Base-by-base conservation (phyloP, 371 early-diverging fungal species). In the Circinella umbellata region DNA sequence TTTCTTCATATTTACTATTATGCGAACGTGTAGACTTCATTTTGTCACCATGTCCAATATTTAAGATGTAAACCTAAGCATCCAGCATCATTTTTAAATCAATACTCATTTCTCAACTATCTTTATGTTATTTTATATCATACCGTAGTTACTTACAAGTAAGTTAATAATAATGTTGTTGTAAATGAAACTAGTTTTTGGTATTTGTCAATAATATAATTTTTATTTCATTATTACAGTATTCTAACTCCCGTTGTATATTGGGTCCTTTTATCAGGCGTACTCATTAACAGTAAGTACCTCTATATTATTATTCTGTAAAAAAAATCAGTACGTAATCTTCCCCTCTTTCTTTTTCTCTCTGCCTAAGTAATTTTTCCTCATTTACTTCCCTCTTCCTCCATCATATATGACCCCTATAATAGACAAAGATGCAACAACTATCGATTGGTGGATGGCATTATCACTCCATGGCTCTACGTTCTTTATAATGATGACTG, bases 181-280 rank as follows among this genome's bases (percentile, higher is more conserved):
- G 47, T 15, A 15, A 9, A 47, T 47, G 2, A 27, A 27, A 2
- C 27, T 27, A 27, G 27, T 27, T 27, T 1, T 27, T 27, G 27
- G 27, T 27, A 27, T 27, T 27, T 27, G 27, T 27, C 27, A 27
- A 27, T 27, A 27, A 27, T 27, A 27, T 1, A 2, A 27, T 27
- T 27, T 2, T 27, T 27, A 27, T 27, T 27, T 27, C 2, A 27
- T 27, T 2, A 27, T 27, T 2, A 2, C 59, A 84, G 85, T 47
- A 75, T 89, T 42, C 69, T 87, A 9, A 86, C 87, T 34, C 89
- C 89, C 8, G 76, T 85, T 61, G 84, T 89, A 17, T 89, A 75
- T 68, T 89, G 89, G 89, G 64, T 76, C 6, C 39, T 73, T 10
- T 57, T 84, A 11, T 66, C 71, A 27, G 64, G 47, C 8, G 36